Conservation (phyloP, 2,329 filamentous ascomycete species). For the Emericellopsis atlantica region DNA sequence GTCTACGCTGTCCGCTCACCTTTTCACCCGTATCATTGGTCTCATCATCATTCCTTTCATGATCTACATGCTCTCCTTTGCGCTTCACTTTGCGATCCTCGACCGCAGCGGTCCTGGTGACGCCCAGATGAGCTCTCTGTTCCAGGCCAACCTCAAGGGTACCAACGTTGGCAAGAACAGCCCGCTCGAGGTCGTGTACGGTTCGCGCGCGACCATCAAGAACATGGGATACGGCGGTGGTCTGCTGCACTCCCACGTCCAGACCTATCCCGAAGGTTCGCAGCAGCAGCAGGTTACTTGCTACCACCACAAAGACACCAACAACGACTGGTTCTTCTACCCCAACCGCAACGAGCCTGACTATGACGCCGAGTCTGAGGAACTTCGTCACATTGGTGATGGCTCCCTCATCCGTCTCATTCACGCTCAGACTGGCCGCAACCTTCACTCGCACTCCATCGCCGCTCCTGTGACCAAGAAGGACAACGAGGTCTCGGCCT, state of each 20-base stretch:
- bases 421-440: constrained; percentile 90
- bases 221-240: constrained; percentile 99
- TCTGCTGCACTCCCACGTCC: constrained; percentile 88
- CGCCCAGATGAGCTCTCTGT: constrained; percentile 99
- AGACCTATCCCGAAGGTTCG: constrained; percentile 91
- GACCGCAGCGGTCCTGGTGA: constrained; percentile 91
- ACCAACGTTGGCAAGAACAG: constrained; percentile 92
- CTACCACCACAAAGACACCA: constrained; percentile 98
- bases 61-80: constrained; percentile 94
- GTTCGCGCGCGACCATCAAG: constrained; percentile 86
- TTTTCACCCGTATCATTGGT: constrained; percentile 69
- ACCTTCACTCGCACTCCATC: constrained; percentile 89
- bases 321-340: constrained; percentile 99
- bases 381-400: constrained; percentile 66
- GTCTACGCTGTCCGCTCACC: constrained; percentile 41
- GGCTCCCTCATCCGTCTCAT: constrained; percentile 73
- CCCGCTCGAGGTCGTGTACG: constrained; percentile 80
- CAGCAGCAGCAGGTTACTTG: constrained; percentile 94
- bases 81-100: constrained; percentile 84
- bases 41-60: constrained; percentile 80
- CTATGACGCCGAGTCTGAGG: constrained; percentile 53
- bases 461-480: constrained; percentile 79
- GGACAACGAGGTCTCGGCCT: constrained; percentile 87
- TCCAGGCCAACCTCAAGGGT: constrained; percentile 90
- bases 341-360: constrained; percentile 70